These are phyloP conservation scores for Tolypocladium tropicale DNA, from an alignment of 2,329 filamentous ascomycete genomes.

Conservation along the genomic window DNA sequence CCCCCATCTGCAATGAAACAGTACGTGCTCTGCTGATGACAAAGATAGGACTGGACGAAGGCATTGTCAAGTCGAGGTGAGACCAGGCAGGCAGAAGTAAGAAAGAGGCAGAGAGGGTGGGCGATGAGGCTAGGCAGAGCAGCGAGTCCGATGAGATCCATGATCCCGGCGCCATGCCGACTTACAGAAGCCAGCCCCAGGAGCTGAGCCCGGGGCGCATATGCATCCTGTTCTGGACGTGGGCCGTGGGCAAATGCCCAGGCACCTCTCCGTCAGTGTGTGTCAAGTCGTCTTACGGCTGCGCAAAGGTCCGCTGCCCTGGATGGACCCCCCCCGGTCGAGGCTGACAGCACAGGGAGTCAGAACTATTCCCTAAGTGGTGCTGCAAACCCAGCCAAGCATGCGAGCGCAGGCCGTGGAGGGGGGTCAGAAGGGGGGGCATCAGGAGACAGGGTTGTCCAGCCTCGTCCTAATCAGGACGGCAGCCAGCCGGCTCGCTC, in stretches of 20 bases:
- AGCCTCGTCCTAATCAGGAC: neutral
- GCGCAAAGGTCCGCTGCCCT: neutral
- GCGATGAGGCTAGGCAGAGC: neutral
- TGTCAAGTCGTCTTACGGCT: neutral
- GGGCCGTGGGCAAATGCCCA: neutral
- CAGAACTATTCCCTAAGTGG: neutral
- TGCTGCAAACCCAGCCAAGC: neutral
- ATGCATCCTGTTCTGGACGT: conserved; percentile 1
- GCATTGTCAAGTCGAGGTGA: conserved; percentile 4
- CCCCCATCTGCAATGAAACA: conserved; percentile 13
- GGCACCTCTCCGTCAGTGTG: neutral
- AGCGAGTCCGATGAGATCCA: conserved; percentile 1
- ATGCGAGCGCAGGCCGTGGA: neutral
- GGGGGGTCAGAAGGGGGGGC: neutral
- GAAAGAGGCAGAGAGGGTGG: neutral
- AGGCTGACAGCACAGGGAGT: conserved; percentile 2
- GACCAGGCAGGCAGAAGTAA: conserved; percentile 3
- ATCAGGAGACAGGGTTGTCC: neutral
- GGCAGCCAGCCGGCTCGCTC: neutral
- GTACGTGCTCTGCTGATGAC: conserved; percentile 5
- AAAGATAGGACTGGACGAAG: conserved; percentile 4
- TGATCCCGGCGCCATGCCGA: conserved; percentile 2
- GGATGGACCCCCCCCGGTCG: neutral
- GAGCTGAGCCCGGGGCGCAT: conserved; percentile 6
- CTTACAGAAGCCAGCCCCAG: conserved; percentile 3